Evolutionary conservation across 2,329 filamentous ascomycete genomes (phyloP).

Genomic region (Monilinia laxa): DNA sequence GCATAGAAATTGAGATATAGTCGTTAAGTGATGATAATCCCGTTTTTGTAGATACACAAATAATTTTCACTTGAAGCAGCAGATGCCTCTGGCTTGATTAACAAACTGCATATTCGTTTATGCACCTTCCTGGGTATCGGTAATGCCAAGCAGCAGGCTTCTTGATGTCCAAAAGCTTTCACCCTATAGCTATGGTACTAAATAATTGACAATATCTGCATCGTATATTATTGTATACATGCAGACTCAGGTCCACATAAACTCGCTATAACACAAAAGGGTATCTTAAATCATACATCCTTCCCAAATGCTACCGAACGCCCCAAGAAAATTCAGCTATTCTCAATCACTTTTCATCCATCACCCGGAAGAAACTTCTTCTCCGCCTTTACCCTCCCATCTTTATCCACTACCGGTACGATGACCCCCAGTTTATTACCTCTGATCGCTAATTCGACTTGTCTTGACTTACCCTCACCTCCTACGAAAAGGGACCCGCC

Average conservation of each 20-base stretch:
- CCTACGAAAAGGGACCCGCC: background rate
- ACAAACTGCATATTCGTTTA: background rate
- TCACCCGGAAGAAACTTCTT: slow-evolving; percentile 2
- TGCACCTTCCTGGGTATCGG: background rate
- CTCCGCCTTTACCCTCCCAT: background rate
- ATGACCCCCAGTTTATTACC: background rate
- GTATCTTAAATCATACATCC: background rate
- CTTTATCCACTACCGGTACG: background rate
- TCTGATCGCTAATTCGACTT: background rate
- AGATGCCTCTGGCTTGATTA: background rate
- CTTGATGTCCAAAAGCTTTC: background rate
- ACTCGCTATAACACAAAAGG: background rate
- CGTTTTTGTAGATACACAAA: background rate
- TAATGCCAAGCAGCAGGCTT: background rate
- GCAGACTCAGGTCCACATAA: background rate
- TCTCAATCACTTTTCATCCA: background rate
- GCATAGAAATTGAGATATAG: background rate
- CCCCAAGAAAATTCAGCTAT: background rate
- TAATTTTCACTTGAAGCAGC: background rate
- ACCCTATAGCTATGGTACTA: background rate
- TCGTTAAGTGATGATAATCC: background rate
- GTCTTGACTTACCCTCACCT: background rate
- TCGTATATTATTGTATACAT: background rate
- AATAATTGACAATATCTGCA: background rate
- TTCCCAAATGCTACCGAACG: background rate